Percentiles rank a stretch among this genome's conserved stretches.
Conservation (phyloP, 164 flowering plant species). For the Aristolochia fimbriata region DNA sequence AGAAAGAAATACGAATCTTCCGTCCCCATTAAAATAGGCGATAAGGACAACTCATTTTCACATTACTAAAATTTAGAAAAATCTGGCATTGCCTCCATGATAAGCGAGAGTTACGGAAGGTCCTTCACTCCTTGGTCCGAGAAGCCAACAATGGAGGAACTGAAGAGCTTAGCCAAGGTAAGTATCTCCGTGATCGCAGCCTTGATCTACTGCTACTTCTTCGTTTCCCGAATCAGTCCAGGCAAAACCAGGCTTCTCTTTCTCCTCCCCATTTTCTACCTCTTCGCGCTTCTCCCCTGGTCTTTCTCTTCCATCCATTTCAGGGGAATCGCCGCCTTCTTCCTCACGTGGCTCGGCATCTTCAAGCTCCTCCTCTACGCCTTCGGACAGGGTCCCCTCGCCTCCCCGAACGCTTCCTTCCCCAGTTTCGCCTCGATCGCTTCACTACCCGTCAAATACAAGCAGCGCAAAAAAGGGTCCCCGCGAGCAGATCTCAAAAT, state of each 20-base stretch:
- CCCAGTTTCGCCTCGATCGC: conserved; percentile 9
- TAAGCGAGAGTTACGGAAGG: too few species aligned
- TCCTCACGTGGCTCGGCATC: conserved; percentile 50
- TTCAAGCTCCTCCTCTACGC: conserved; percentile 27
- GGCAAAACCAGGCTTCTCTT: conserved; percentile 27
- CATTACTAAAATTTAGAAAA: too few species aligned
- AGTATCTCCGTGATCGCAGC: conserved; percentile 22
- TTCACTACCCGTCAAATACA: conserved; percentile 15
- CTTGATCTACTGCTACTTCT: conserved; percentile 27
- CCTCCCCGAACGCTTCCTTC: neutral
- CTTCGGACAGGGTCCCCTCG: conserved; percentile 14
- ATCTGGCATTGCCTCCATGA: too few species aligned
- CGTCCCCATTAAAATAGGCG: too few species aligned
- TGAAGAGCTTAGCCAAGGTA: conserved; percentile 27
- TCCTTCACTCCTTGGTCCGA: too few species aligned
- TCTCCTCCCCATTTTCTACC: conserved; percentile 29
- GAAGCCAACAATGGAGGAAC: conserved; percentile 13
- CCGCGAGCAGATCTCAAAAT: too few species aligned
- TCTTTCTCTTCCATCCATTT: conserved; percentile 21
- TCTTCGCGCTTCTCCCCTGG: conserved; percentile 40
- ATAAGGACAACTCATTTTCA: too few species aligned
- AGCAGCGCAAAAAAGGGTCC: neutral
- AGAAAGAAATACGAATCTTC: too few species aligned
- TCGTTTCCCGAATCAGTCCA: conserved; percentile 17
- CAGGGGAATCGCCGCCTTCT: conserved; percentile 24